Conservation (phyloP, 2,329 filamentous ascomycete genomes). For the Diaporthe citrichinensis region DNA sequence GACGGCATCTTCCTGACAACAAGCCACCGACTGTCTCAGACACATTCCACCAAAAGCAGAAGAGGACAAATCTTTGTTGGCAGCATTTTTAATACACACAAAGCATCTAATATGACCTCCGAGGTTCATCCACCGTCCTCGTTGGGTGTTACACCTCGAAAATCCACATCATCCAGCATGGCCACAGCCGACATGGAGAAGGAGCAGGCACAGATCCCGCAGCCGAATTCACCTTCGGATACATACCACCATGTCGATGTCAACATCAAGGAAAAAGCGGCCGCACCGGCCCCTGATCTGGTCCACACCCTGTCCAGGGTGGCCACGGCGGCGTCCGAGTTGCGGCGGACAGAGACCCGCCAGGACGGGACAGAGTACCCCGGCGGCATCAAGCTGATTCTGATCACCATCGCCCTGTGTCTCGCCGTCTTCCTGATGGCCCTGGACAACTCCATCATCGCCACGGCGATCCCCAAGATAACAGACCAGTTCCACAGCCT, state of each 20-base stretch:
- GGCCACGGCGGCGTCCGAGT: background rate
- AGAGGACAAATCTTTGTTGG: background rate
- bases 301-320: background rate
- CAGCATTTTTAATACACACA: too few species aligned
- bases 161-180: background rate
- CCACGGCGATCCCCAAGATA: constrained; percentile 57
- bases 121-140: background rate
- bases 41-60: constrained; percentile 6
- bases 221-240: background rate
- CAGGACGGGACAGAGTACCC: constrained; percentile 58
- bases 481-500: constrained; percentile 56
- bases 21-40: constrained; percentile 1
- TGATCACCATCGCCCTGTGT: constrained; percentile 60
- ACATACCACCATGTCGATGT: constrained; percentile 3
- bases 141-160: background rate
- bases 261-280: background rate
- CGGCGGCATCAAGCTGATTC: constrained; percentile 50
- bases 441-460: constrained; percentile 55
- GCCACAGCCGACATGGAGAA: constrained; percentile 13
- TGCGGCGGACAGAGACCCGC: constrained; percentile 48
- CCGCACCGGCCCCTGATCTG: background rate
- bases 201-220: background rate
- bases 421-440: constrained; percentile 61
- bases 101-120: background rate
- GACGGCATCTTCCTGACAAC: background rate